Evolutionary conservation across 2,329 filamentous ascomycete genomes (phyloP).

Genomic region (Phymatotrichopsis omnivora): DNA sequence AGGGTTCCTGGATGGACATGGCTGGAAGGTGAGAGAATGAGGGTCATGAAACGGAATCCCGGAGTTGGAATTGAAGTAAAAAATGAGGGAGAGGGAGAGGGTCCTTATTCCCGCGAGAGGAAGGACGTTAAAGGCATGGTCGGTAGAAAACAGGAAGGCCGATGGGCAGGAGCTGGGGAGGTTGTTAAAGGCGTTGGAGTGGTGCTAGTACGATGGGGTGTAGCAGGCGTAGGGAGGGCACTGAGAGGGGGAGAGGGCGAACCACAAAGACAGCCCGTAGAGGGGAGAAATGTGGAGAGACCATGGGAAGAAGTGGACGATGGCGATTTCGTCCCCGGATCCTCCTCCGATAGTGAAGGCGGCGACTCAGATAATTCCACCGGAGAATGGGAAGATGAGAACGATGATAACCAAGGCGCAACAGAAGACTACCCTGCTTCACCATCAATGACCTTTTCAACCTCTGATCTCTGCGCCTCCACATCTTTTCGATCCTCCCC

Average conservation of each 20-base stretch:
- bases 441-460: neutral
- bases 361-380: slow-evolving; percentile 41
- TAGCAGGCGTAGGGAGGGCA: no score
- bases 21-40: slow-evolving; percentile 77
- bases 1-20: slow-evolving; percentile 44
- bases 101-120: slow-evolving; percentile 25
- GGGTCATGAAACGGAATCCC: slow-evolving; percentile 47
- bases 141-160: slow-evolving; percentile 20
- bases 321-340: no score
- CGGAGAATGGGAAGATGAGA: slow-evolving; percentile 36
- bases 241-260: neutral
- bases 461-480: neutral
- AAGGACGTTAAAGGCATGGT: slow-evolving; percentile 24
- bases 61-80: slow-evolving; percentile 8
- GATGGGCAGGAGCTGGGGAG: slow-evolving; percentile 24
- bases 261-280: no score
- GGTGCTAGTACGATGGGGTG: slow-evolving; percentile 18
- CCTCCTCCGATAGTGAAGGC: no score
- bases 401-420: slow-evolving; percentile 33
- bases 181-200: slow-evolving; percentile 19
- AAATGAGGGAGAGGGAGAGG: slow-evolving; percentile 13
- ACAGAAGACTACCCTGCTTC: neutral
- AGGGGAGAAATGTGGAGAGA: no score
- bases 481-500: neutral
- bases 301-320: no score